Evolutionary conservation across 805 yeast genomes (phyloP), one percentile per base, ranked within the genome.

Genomic region (Wickerhamiella occidentalis): DNA sequence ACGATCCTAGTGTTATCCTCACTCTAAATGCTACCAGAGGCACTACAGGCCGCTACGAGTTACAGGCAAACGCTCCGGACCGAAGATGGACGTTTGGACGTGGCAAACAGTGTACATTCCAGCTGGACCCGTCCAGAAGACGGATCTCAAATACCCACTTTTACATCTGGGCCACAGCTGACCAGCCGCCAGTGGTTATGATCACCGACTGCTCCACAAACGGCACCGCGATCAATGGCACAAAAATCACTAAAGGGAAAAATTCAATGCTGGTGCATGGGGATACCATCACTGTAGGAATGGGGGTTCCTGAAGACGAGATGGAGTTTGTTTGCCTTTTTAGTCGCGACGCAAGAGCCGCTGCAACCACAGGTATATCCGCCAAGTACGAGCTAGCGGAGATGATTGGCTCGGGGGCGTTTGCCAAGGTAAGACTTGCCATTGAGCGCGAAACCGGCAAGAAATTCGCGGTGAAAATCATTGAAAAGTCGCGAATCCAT

Each of bases 341-440:
- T 54, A 58, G 65, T 55, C 52, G 55, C 42, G 50, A 26, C 40
- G 48, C 21, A 53, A 30, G 21, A 18, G 44, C 26, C 49, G 57
- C 29, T 51, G 64, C 70, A 49, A 70, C 75, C 28, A 40, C 40
- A 4, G 87, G 88, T 1, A 78, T 85, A 9, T 72, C 73, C 57
- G 76, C 75, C 51, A 78, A 82, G 58, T 92, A 80, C 64, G 82
- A 85, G 12, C 77, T 90, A 52, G 85, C 82, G 61, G 95, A 84
- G 59, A 80, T 85, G 13, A 84, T 90, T 1, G 98, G 98, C 0
- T 92, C 86, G 58, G 98, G 98, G n/a, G 97, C 97, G 8, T 90
- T 90, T 73, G 97, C 97, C 5, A 83, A 88, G 1, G 98, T 92
- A 25, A 82, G 86, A 56, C 85, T 85, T 61, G 96, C 94, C 3